phyloP scores from a whole-genome alignment of 2,329 filamentous ascomycete species.

The Monilinia laxa region DNA sequence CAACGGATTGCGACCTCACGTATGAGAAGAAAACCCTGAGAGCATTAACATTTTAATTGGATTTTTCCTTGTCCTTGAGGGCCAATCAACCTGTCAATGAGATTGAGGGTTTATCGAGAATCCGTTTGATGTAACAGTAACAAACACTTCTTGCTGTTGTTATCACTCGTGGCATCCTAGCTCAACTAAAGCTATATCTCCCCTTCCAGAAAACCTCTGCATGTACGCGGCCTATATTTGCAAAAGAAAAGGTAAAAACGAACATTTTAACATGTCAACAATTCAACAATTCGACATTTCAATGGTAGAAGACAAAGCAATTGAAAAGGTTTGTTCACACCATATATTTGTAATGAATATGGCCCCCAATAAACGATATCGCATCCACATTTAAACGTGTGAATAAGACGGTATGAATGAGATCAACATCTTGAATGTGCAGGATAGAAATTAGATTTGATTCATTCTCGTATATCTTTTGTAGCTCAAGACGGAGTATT shows the following conservation, averaged over 20 bases:
- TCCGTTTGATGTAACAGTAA: conserved; percentile 6
- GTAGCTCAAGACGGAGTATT: no score
- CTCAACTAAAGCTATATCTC: not conserved
- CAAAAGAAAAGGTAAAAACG: not conserved
- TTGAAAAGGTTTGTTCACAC: not conserved
- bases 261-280: no score
- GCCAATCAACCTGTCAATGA: conserved; percentile 7
- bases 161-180: conserved; percentile 21
- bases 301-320: conserved; percentile 1
- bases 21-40: not conserved
- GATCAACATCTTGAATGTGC: no score
- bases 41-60: not conserved
- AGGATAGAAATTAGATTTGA: no score
- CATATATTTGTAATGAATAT: no score
- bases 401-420: not conserved
- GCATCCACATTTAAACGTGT: not conserved
- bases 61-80: not conserved
- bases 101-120: conserved; percentile 15
- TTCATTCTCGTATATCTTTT: no score
- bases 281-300: not conserved
- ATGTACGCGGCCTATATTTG: conserved; percentile 9
- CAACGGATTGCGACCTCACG: conserved; percentile 1
- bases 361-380: not conserved
- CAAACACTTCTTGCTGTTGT: not conserved
- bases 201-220: not conserved